Conservation (phyloP, 2,329 filamentous ascomycete genomes). For the Pseudocercospora vitis region DNA sequence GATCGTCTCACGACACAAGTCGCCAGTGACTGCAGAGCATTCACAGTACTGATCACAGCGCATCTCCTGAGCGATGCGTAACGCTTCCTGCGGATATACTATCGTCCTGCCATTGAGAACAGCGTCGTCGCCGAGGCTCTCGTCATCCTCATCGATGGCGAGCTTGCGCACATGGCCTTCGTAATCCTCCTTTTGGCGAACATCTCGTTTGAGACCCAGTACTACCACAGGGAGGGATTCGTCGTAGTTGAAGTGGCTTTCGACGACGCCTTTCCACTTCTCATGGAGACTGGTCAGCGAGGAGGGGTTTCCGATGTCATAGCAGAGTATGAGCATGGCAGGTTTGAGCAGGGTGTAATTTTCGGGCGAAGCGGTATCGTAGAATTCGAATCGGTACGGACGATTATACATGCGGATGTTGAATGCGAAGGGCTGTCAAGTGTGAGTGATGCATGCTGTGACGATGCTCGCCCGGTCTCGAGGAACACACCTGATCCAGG, state of each 20-base stretch:
- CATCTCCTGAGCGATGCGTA: conserved; percentile 57
- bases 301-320: conserved; percentile 55
- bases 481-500: conserved; percentile 39
- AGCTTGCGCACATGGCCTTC: conserved; percentile 28
- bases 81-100: conserved; percentile 53
- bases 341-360: conserved; percentile 58
- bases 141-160: conserved; percentile 17
- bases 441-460: background rate
- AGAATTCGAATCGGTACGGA: conserved; percentile 56
- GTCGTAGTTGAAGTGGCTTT: conserved; percentile 54
- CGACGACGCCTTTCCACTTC: conserved; percentile 46
- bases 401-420: conserved; percentile 58
- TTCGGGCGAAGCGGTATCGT: conserved; percentile 58
- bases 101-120: conserved; percentile 39
- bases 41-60: conserved; percentile 63
- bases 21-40: conserved; percentile 60
- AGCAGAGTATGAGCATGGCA: conserved; percentile 59
- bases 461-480: background rate
- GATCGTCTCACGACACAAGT: conserved; percentile 58
- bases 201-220: conserved; percentile 59
- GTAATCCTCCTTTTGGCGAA: conserved; percentile 49
- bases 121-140: conserved; percentile 34
- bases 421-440: conserved; percentile 57
- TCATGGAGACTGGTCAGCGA: conserved; percentile 51
- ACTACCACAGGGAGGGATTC: conserved; percentile 58